These are phyloP conservation scores for Calonectria pseudoturangicola DNA, from an alignment of 2,329 filamentous ascomycete species.

Conservation along the genomic window DNA sequence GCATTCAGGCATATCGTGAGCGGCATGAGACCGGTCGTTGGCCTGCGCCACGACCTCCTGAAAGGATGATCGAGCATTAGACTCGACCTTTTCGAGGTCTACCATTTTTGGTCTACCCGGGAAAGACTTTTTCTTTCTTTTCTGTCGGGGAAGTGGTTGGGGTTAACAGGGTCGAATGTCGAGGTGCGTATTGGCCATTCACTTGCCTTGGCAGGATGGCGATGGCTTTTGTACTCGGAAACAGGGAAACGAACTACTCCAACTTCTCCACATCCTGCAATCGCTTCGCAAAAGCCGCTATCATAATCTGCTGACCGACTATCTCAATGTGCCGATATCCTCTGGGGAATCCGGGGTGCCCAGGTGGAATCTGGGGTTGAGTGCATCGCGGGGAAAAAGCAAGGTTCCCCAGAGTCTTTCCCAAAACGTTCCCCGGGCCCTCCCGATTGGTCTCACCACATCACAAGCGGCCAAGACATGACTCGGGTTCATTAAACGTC, in stretches of 20 bases:
- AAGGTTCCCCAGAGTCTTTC: slow-evolving; percentile 26
- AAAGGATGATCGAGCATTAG: neutral
- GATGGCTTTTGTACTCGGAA: slow-evolving; percentile 1
- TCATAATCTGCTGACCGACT: neutral
- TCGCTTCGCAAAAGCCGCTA: no score
- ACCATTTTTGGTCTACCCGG: neutral
- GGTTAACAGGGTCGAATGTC: neutral
- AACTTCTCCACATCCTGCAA: neutral
- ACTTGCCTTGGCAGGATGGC: neutral
- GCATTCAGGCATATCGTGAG: slow-evolving; percentile 35
- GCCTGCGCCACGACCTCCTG: slow-evolving; percentile 2
- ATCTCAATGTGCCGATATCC: neutral
- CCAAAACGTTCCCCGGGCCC: slow-evolving; percentile 22
- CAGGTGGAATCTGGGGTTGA: slow-evolving; percentile 9
- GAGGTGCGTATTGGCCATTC: neutral
- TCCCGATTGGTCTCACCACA: slow-evolving; percentile 9
- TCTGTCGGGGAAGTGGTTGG: neutral
- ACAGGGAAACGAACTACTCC: neutral
- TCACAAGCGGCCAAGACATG: neutral
- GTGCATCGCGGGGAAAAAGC: slow-evolving; percentile 19
- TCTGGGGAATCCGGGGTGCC: slow-evolving; percentile 7
- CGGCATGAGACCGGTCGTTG: slow-evolving; percentile 15
- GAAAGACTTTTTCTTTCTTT: neutral
- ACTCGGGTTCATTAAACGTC: neutral
- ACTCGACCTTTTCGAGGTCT: slow-evolving; percentile 14